Percentiles rank a stretch among this genome's conserved stretches.
Evolutionary conservation across 2,329 filamentous ascomycete genomes (phyloP).

Genomic region (Monosporascus sp.): DNA sequence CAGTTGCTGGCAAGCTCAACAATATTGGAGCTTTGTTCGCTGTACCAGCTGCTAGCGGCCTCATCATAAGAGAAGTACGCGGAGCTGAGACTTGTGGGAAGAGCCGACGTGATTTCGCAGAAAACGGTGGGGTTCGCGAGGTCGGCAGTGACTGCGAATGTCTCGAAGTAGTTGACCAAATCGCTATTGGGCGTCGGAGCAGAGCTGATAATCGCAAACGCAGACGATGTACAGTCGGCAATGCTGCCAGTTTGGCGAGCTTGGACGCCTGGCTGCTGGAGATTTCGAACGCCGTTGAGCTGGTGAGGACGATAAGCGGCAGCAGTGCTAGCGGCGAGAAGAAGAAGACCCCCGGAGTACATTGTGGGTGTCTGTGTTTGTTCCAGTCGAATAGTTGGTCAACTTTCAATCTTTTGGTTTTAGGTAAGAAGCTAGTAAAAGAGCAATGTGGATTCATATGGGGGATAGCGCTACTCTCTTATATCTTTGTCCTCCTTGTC

Average conservation of each 20-base stretch:
- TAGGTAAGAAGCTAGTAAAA: no score
- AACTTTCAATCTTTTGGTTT: no score
- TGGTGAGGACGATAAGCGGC: conserved; percentile 10
- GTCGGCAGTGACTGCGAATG: conserved; percentile 5
- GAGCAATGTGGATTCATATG: no score
- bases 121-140: conserved; percentile 5
- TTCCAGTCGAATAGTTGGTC: background rate
- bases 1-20: conserved; percentile 5
- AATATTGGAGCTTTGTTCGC: conserved; percentile 9
- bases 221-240: conserved; percentile 4
- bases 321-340: conserved; percentile 12
- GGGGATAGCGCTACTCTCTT: no score
- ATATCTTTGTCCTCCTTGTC: no score
- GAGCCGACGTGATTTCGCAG: conserved; percentile 6
- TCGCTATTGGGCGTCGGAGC: conserved; percentile 1
- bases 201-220: conserved; percentile 4
- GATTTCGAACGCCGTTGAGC: conserved; percentile 8
- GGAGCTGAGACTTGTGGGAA: conserved; percentile 10
- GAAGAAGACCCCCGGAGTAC: conserved; percentile 7
- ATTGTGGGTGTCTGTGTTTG: conserved; percentile 7
- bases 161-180: conserved; percentile 6
- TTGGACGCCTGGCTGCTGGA: conserved; percentile 9
- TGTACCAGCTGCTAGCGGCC: conserved; percentile 14
- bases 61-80: conserved; percentile 14
- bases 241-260: background rate